These are phyloP conservation scores for Zopfochytrium polystomum DNA, from an alignment of 371 early-diverging fungal genomes.

Conservation along the genomic window DNA sequence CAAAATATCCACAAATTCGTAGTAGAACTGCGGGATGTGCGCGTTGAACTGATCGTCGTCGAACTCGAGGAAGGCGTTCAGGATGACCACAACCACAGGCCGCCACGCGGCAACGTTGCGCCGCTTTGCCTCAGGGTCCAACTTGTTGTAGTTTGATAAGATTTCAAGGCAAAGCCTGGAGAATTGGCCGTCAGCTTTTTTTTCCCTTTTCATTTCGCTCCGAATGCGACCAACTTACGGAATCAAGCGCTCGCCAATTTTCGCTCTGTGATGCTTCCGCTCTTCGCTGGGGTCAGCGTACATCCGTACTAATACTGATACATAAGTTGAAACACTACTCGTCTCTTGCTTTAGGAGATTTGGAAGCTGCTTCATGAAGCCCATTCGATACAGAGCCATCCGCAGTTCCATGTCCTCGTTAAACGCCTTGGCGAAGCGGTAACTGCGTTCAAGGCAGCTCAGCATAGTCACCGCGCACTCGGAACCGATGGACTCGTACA, in stretches of 20 bases:
- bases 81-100: constrained; percentile 54
- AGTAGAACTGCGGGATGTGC: constrained; percentile 47
- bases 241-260: constrained; percentile 45
- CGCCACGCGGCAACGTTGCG: constrained; percentile 55
- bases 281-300: constrained; percentile 38
- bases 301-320: constrained; percentile 45
- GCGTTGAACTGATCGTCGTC: constrained; percentile 47
- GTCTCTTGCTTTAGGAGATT: constrained; percentile 80
- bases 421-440: constrained; percentile 77
- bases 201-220: background rate
- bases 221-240: constrained; percentile 39
- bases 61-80: constrained; percentile 48
- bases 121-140: constrained; percentile 52
- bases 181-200: background rate
- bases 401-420: constrained; percentile 78
- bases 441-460: constrained; percentile 77
- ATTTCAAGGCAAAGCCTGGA: constrained; percentile 44
- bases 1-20: constrained; percentile 37
- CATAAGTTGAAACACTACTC: constrained; percentile 54
- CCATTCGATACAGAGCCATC: constrained; percentile 70
- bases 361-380: constrained; percentile 89
- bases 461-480: constrained; percentile 63
- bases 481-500: constrained; percentile 61
- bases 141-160: constrained; percentile 45
- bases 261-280: constrained; percentile 20